Base-by-base conservation (phyloP, 2,329 filamentous ascomycete genomes). In the Xylaria multiplex region DNA sequence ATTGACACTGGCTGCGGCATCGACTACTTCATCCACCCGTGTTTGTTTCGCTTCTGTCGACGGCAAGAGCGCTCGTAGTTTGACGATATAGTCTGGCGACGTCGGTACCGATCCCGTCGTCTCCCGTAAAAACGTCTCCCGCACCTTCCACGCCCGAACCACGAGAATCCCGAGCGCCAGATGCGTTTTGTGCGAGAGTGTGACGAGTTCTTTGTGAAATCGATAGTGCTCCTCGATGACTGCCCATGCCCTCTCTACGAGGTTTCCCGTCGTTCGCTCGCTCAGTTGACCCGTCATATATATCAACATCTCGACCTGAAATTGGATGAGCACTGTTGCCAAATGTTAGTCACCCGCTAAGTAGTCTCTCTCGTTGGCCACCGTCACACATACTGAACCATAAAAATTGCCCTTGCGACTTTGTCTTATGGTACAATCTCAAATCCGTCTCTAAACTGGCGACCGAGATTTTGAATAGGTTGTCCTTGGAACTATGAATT, bases 251-350 rank as follows among this genome's bases (percentile, higher is more conserved):
- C 83, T 81, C 50, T 88, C 85, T 8, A 86, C 82, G 9, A 88
- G 77, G 3, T 73, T 75, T 8, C 86, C 86, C 1, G 78, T 79
- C 0, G 79, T 81, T 43, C 84, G 82, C 37, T 81, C 79, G 67
- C 80, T 82, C 13, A 89, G 80, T 71, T 87, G 84, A 4, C 84
- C 84, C 0, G 83, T 82, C 74, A 87, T 80, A 72, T 86, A 86
- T 43, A 83, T 78, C 66, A 88, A 85, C 27, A 88, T 77, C 62
- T 87, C 86, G 54, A 84, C 76, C 70, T 88, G 85, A 74, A 88
- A 87, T 70, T 87, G 83, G 27, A 71, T 71, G 66, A 73, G 73
- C 67, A 76, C 76, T 77, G 19, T 54, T 46, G 32, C 19, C 9
- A 14, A 22, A 66, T 54, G 68, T 73, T 62, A 67, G 63, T 30